phyloP scores from a whole-genome alignment of 1,284 basidiomycete genomes.

The Mycena citricolor region DNA sequence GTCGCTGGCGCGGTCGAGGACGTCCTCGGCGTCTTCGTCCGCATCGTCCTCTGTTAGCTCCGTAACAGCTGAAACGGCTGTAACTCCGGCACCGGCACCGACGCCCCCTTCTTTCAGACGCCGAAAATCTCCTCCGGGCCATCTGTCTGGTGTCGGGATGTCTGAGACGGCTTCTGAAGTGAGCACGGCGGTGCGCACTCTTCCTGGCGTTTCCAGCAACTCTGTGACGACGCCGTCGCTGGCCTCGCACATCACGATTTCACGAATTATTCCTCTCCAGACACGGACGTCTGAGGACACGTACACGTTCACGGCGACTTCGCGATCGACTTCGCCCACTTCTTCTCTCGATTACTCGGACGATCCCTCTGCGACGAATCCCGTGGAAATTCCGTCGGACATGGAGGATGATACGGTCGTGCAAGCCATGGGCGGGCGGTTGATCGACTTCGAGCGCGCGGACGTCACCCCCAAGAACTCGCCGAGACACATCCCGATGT shows the following conservation, averaged over 20 bases:
- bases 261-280: slow-evolving; percentile 17
- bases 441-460: neutral
- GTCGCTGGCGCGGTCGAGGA: no score
- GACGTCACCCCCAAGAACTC: slow-evolving; percentile 21
- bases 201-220: no score
- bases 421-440: neutral
- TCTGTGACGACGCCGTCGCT: no score
- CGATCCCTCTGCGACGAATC: slow-evolving; percentile 20
- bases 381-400: slow-evolving; percentile 21
- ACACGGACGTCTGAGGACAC: slow-evolving; percentile 17
- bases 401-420: slow-evolving; percentile 7
- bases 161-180: no score
- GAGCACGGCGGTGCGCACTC: no score
- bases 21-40: no score
- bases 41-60: no score
- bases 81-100: no score
- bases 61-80: no score
- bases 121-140: no score
- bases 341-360: slow-evolving; percentile 22
- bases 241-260: slow-evolving; percentile 20
- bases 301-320: slow-evolving; percentile 8
- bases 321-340: slow-evolving; percentile 18
- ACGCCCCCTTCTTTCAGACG: no score
- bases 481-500: slow-evolving; percentile 6
- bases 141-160: no score